A percentile compares a stretch with the other conserved stretches of the same genome.
Evolutionary conservation across 495 filamentous ascomycete genomes (phyloP).

Genomic region (Talaromyces stipitatus): DNA sequence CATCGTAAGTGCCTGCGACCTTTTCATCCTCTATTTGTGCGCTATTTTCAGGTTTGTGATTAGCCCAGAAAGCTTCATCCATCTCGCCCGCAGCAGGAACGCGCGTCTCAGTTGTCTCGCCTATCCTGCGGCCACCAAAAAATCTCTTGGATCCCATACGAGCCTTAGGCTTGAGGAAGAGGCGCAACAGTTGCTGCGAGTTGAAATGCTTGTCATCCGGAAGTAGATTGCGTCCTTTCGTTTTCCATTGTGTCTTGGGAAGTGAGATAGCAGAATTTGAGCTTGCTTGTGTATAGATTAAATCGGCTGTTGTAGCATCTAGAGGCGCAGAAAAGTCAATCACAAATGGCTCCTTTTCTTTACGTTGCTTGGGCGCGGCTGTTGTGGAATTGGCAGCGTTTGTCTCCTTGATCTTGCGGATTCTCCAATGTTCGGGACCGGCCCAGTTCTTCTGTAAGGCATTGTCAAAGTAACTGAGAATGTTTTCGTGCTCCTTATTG

Average conservation of each 20-base stretch:
- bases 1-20: slow-evolving; percentile 73
- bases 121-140: slow-evolving; percentile 28
- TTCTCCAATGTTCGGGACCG: slow-evolving; percentile 98
- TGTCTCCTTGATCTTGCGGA: slow-evolving; percentile 82
- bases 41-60: slow-evolving; percentile 51
- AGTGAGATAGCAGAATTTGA: slow-evolving; percentile 76
- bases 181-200: slow-evolving; percentile 74
- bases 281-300: slow-evolving; percentile 75
- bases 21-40: slow-evolving; percentile 45
- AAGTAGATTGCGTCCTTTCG: slow-evolving; percentile 83
- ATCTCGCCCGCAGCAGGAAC: slow-evolving; percentile 58
- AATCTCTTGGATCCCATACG: slow-evolving; percentile 55
- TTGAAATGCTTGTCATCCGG: slow-evolving; percentile 99
- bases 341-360: slow-evolving; percentile 94
- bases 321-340: slow-evolving; percentile 81
- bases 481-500: slow-evolving; percentile 70
- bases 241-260: slow-evolving; percentile 91
- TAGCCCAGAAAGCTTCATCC: slow-evolving; percentile 95
- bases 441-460: slow-evolving; percentile 95
- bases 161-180: slow-evolving; percentile 94
- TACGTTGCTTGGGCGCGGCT: slow-evolving; percentile 51
- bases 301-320: slow-evolving; percentile 59
- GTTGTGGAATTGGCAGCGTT: slow-evolving; percentile 52
- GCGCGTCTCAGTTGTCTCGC: slow-evolving; percentile 39
- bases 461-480: slow-evolving; percentile 94